Base-by-base conservation (phyloP, 192 early-diverging fungal genomes). In the Backusella macrospora region DNA sequence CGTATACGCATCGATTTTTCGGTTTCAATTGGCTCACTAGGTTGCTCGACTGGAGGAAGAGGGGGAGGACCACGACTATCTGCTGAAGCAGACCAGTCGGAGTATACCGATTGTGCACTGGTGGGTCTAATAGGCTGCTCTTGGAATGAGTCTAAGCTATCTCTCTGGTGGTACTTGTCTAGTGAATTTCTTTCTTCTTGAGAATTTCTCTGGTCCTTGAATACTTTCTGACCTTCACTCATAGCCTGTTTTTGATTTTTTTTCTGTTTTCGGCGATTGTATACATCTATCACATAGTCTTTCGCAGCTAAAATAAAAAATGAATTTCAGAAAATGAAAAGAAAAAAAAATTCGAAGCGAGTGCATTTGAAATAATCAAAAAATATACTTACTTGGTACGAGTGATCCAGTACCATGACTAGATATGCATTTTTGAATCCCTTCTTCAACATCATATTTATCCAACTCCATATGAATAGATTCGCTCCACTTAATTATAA, bases 401-500 rank as follows among this genome's bases (percentile, higher is more conserved):
- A 42, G 26, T 0, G 45, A 52, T 21, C 70, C 70, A 29, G 49
- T 66, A 26, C 69, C 70, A 65, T 64, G 16, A 14, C 23, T 48
- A 23, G 44, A 16, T 29, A 72, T 48, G 18, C 63, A 55, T 5
- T 29, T 26, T 34, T 72, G 45, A 9, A 71, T 23, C 38, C 72
- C 76, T 45, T 77, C 39, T 49, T 68, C 70, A 16, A 72, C 29
- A 13, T 23, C 45, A 40, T 71, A 77, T 23, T 67, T 46, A 37
- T 77, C 76, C 6, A 77, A 43, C n/a, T 72, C 45, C 6, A 40
- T 64, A 15, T 70, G 44, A 67, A 77, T 77, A 16, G 13, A 21
- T 38, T 72, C 76, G 39, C 76, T 72, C 70, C 76, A 77, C 76
- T 77, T 40, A 16, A 29, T 37, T 26, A n/a, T 46, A 12, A 46